Evolutionary conservation across 2,329 filamentous ascomycete species (phyloP).

Genomic region (Penicillium janthinellum): DNA sequence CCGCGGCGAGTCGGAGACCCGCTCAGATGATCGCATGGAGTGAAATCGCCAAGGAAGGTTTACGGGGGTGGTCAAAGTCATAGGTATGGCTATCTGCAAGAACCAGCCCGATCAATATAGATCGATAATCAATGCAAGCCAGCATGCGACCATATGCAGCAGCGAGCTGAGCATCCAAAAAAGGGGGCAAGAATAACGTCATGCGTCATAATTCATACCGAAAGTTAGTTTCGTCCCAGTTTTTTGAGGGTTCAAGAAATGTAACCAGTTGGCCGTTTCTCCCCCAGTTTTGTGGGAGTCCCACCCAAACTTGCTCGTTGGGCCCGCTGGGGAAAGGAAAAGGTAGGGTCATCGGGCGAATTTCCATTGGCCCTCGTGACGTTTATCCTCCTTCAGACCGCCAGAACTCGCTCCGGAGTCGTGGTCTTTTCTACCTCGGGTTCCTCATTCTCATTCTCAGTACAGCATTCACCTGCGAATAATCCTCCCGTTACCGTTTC

Average conservation of each 20-base stretch:
- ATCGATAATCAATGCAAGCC: not conserved
- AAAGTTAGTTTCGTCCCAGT: not conserved
- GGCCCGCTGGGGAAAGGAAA: constrained; percentile 7
- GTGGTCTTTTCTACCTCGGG: not conserved
- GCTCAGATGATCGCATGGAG: constrained; percentile 21
- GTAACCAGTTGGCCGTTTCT: not conserved
- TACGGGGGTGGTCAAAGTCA: not conserved
- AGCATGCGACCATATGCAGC: not conserved
- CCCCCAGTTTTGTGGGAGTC: not conserved
- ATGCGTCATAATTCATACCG: not conserved
- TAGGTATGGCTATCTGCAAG: not conserved
- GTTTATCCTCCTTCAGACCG: constrained; percentile 22
- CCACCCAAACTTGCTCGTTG: not conserved
- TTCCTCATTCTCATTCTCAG: not conserved
- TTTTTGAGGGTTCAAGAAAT: not conserved
- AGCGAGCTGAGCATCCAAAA: not conserved
- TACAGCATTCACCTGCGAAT: not conserved
- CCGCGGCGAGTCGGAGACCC: not conserved
- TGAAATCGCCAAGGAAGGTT: constrained; percentile 14
- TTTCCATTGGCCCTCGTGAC: constrained; percentile 28
- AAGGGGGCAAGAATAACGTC: not conserved
- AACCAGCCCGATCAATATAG: not conserved
- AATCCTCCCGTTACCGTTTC: not conserved
- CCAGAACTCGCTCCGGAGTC: constrained; percentile 2
- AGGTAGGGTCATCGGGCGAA: constrained; percentile 21